A percentile compares a stretch with the other conserved stretches of the same genome.
These are phyloP conservation scores for Vanrija sp. DNA, from an alignment of 1,284 basidiomycete species.

Conservation along the genomic window DNA sequence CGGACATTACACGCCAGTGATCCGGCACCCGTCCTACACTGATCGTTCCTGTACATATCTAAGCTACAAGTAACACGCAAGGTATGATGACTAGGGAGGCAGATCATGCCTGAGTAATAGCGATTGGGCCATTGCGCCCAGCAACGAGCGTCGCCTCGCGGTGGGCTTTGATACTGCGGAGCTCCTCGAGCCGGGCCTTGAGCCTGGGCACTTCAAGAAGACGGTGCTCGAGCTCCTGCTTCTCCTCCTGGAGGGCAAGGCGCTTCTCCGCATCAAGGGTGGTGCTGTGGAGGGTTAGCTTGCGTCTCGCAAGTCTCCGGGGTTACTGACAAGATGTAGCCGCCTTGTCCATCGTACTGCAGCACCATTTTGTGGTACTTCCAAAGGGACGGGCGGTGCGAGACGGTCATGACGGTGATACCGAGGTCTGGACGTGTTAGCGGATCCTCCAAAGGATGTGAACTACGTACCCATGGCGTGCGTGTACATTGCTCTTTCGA, in stretches of 20 bases:
- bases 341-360: slow-evolving; percentile 67
- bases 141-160: slow-evolving; percentile 1
- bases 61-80: too few species aligned
- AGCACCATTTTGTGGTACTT: slow-evolving; percentile 90
- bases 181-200: slow-evolving; percentile 68
- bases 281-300: slow-evolving; percentile 48
- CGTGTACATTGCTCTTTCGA: slow-evolving; percentile 95
- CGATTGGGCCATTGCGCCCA: too few species aligned
- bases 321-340: slow-evolving; percentile 61
- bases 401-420: slow-evolving; percentile 86
- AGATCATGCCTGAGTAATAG: too few species aligned
- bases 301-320: too few species aligned
- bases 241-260: slow-evolving; percentile 88
- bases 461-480: slow-evolving; percentile 63
- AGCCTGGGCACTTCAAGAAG: slow-evolving; percentile 82
- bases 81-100: too few species aligned
- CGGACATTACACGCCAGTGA: too few species aligned
- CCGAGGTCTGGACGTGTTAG: slow-evolving; percentile 55
- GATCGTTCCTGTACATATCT: too few species aligned
- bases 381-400: slow-evolving; percentile 89
- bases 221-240: slow-evolving; percentile 74
- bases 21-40: too few species aligned
- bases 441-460: background rate
- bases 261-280: slow-evolving; percentile 88
- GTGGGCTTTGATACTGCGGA: slow-evolving; percentile 53